Percentiles rank a stretch among this genome's conserved stretches.
phyloP scores from a whole-genome alignment of 1,284 basidiomycete genomes.

The Earliella scabrosa region DNA sequence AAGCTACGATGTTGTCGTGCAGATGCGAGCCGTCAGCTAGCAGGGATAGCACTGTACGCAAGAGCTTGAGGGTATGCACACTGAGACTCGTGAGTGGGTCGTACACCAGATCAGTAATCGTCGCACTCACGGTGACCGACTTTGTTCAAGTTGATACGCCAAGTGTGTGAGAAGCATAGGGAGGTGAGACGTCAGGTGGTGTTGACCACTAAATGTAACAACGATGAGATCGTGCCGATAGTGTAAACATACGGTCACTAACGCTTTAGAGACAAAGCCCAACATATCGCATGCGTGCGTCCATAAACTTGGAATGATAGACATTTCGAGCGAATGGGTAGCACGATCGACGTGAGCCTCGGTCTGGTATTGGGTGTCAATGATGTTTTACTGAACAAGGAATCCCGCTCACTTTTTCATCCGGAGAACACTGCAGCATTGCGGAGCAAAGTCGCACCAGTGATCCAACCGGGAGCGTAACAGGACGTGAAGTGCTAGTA shows the following conservation, averaged over 20 bases:
- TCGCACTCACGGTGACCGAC: constrained; percentile 50
- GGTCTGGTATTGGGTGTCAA: constrained; percentile 37
- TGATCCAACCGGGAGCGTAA: constrained; percentile 73
- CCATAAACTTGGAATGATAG: constrained; percentile 59
- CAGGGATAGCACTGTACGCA: constrained; percentile 48
- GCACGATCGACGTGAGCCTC: constrained; percentile 53
- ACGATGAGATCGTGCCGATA: too few relatives aligned
- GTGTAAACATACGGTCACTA: too few relatives aligned
- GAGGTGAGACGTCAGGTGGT: constrained; percentile 56
- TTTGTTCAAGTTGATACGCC: constrained; percentile 64
- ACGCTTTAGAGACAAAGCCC: constrained; percentile 54
- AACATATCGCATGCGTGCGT: constrained; percentile 56
- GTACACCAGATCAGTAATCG: background rate
- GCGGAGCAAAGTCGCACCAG: constrained; percentile 55
- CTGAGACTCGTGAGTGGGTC: background rate
- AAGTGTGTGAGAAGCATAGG: constrained; percentile 54
- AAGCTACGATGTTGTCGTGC: constrained; percentile 52
- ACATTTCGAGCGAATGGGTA: constrained; percentile 55
- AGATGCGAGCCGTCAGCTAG: constrained; percentile 50
- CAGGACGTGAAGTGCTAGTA: constrained; percentile 64
- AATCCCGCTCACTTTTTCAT: constrained; percentile 47
- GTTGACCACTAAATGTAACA: constrained; percentile 58
- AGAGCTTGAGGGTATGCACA: constrained; percentile 32
- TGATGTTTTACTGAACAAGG: background rate
- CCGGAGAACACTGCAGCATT: constrained; percentile 60